Base-by-base conservation (phyloP, 2,329 filamentous ascomycete species). In the Aureobasidium leucospermi region DNA sequence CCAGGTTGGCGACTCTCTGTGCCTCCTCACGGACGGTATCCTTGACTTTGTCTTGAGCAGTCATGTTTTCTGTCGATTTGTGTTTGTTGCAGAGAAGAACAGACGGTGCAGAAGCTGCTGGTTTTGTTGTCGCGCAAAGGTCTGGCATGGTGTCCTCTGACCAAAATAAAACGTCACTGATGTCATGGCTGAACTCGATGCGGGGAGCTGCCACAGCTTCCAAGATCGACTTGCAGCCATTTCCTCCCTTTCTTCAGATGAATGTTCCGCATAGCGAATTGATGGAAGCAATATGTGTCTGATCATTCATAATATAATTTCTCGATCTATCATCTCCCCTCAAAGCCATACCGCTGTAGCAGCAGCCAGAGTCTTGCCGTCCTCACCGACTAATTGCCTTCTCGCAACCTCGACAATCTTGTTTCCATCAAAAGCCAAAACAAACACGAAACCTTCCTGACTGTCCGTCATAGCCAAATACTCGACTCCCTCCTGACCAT, bases 11-110 rank as follows among this genome's bases (percentile, higher is more conserved):
- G 59, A 88, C 82, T 63, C 85, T 84, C 62, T 83, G 79, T 60
- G 86, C 85, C 69, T 96, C 92, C 65, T 92, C 85, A 63, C 83
- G 69, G 16, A 81, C 81, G 28, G 81, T 79, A 56, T 81, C 75
- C 70, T 81, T 83, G 68, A 86, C 73, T 69, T 75, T 79, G 60
- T 82, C 78, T 36, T 63, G 46, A n/a, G 62, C 52, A 10, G 57
- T 45, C 59, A 64, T 64, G 4, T 6, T 32, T 36, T n/a, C n/a
- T 16, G 19, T 16, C 2, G 16, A 3, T 3, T 46, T 42, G 28
- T 7, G 23, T 13, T 11, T 32, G 38, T 19, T 55, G 19, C n/a
- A 9, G 28, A 23, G 34, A 19, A 55, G 38, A 43, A 9, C 9
- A 19, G 38, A 52, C 3, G 51, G n/a, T 19, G 51, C n/a, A 43